Conservation (phyloP, 2,329 filamentous ascomycete genomes). For the Seiridium unicorne region DNA sequence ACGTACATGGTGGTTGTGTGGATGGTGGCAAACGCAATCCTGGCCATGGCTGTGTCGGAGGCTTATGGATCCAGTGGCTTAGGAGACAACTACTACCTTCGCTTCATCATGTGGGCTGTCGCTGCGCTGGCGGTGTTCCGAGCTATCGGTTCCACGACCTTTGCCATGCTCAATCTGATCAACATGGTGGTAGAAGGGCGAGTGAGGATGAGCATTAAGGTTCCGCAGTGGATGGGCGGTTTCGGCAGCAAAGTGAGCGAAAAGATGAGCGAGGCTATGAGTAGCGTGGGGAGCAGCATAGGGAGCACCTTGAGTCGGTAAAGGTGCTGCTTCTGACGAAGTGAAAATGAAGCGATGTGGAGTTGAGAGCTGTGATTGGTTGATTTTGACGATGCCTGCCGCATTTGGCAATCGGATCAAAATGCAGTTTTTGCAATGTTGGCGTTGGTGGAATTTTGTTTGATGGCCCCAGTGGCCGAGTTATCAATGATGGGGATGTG, state of each 20-base stretch:
- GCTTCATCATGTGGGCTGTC: conserved; percentile 90
- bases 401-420: background rate
- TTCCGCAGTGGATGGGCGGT: conserved; percentile 44
- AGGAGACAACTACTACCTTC: conserved; percentile 83
- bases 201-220: conserved; percentile 58
- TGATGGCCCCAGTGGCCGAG: background rate
- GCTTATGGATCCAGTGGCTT: conserved; percentile 72
- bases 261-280: conserved; percentile 46
- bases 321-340: background rate
- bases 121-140: conserved; percentile 85
- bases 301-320: conserved; percentile 38
- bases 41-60: conserved; percentile 91
- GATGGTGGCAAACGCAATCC: conserved; percentile 88
- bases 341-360: background rate
- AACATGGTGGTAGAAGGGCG: conserved; percentile 86
- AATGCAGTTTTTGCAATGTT: background rate
- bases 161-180: conserved; percentile 78
- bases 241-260: conserved; percentile 41
- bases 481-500: background rate
- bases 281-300: conserved; percentile 48
- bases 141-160: conserved; percentile 77
- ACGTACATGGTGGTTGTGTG: conserved; percentile 97
- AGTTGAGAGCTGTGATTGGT: background rate
- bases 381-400: background rate
- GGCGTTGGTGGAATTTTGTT: background rate